A percentile compares a stretch with the other conserved stretches of the same genome.
phyloP scores from a whole-genome alignment of 768 basidiomycete genomes.

The Xerocomellus chrysenteron region DNA sequence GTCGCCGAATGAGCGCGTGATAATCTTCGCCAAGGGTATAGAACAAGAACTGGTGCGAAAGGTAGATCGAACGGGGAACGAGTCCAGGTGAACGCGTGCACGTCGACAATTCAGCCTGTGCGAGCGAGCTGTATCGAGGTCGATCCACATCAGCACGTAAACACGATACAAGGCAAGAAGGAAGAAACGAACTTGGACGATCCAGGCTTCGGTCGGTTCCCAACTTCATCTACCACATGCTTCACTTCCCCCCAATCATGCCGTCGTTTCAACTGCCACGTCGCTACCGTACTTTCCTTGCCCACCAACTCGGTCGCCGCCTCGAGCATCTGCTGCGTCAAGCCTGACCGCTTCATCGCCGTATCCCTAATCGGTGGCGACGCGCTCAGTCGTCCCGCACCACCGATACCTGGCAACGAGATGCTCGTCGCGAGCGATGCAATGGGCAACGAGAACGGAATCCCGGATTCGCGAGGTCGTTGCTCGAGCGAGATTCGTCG shows the following conservation, averaged over 20 bases:
- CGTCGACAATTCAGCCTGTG: conserved; percentile 82
- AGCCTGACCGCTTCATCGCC: conserved; percentile 29
- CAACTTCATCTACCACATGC: conserved; percentile 16
- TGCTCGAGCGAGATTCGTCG: conserved; percentile 51
- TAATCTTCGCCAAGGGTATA: conserved; percentile 73
- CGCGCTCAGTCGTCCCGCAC: conserved; percentile 37
- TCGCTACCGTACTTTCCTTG: conserved; percentile 49
- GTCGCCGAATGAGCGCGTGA: conserved; percentile 69
- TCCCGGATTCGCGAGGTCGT: conserved; percentile 22
- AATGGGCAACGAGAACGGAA: conserved; percentile 27
- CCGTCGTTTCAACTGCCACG: conserved; percentile 60
- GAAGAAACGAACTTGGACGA: conserved; percentile 15
- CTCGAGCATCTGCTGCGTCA: conserved; percentile 37
- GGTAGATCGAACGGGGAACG: conserved; percentile 75
- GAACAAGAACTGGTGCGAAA: conserved; percentile 84
- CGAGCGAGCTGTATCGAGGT: conserved; percentile 43
- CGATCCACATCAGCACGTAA: neutral
- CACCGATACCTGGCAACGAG: conserved; percentile 56
- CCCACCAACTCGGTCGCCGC: conserved; percentile 36
- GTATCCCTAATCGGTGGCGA: conserved; percentile 32
- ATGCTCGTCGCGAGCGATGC: conserved; percentile 51
- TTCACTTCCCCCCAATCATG: conserved; percentile 55
- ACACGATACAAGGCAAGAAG: neutral
- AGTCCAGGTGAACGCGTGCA: conserved; percentile 55
- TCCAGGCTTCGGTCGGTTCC: conserved; percentile 3